These are phyloP conservation scores for Actinomucor elegans DNA, from an alignment of 371 early-diverging fungal genomes.

Conservation along the genomic window DNA sequence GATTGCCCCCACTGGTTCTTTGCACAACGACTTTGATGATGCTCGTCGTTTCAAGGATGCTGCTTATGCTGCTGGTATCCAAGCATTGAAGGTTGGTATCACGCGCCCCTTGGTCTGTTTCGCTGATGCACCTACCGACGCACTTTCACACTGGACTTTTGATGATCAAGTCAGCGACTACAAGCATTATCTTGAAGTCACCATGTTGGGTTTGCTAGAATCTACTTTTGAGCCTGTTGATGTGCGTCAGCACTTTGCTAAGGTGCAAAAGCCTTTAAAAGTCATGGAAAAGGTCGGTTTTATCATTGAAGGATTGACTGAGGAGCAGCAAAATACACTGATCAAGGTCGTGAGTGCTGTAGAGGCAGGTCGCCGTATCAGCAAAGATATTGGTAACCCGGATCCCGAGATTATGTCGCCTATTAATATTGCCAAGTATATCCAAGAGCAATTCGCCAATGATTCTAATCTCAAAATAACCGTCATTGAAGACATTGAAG, in stretches of 20 bases:
- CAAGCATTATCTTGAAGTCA: conserved; percentile 68
- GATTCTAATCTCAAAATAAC: conserved; percentile 58
- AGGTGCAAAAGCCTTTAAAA: conserved; percentile 36
- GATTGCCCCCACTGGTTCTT: conserved; percentile 70
- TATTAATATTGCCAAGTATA: conserved; percentile 68
- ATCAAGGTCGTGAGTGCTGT: conserved; percentile 63
- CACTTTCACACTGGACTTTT: conserved; percentile 27
- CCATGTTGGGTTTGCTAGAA: conserved; percentile 72
- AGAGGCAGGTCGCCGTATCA: conserved; percentile 74
- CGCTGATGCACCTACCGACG: conserved; percentile 46
- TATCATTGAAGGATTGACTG: conserved; percentile 27
- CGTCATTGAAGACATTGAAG: conserved; percentile 65
- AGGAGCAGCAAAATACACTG: conserved; percentile 25
- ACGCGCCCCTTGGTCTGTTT: conserved; percentile 59
- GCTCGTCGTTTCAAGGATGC: conserved; percentile 73
- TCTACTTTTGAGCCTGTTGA: conserved; percentile 78
- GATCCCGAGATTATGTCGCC: conserved; percentile 91
- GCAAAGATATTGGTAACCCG: conserved; percentile 78
- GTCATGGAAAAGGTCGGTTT: conserved; percentile 57
- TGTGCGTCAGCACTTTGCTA: conserved; percentile 70
- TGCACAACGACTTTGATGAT: conserved; percentile 79
- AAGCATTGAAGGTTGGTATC: conserved; percentile 70
- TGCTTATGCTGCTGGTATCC: conserved; percentile 62
- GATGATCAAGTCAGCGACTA: conserved; percentile 52
- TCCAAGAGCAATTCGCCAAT: conserved; percentile 54